Evolutionary conservation across 306 rosid genomes (phyloP), one percentile per base, ranked within the genome.

Genomic region (Senna tora): DNA sequence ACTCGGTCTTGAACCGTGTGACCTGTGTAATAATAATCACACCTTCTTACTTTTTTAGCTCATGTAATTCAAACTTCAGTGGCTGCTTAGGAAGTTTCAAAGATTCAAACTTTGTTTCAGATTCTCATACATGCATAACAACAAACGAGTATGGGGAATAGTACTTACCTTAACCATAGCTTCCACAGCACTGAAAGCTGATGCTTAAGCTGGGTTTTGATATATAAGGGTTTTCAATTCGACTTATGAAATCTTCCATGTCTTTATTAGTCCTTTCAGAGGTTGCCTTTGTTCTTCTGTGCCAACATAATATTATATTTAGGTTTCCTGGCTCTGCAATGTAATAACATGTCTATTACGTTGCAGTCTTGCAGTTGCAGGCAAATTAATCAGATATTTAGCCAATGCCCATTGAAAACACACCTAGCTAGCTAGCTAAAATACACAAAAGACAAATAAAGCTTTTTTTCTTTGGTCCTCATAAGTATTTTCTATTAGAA

Each of bases 1-100:
- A 67, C 47, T 46, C 28, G 19, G 34, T 19, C 49, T 67, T 49
- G 73, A 67, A 50, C 32, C 10, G 73, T 13, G 73, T 67, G 73
- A 67, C 21, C 28, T 32, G 60, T 36, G 5, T 67, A n/a, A 25
- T 25, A 50, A 67, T 49, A 49, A 19, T 41, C 39, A 50, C 15
- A 32, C 46, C 45, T 32, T 49, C 32, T 67, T 61, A 34, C 49
- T 14, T 50, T 49, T 67, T 47, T 42, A 65, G 21, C 14, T 9
- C 71, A 20, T 21, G 52, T 41, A 42, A n/a, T 65, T 3, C 28
- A 66, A 30, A 36, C 58, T 19, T 30, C 43, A 30, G 58, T 30
- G 22, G 39, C 10, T 65, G 7, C 15, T 46, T 32, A 19, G 72
- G 30, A 47, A 47, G 58, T 30, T 49, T 32, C 28, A 66, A 41